Conservation (phyloP, 345 rosid genomes). For the Xanthoceras sorbifolium region DNA sequence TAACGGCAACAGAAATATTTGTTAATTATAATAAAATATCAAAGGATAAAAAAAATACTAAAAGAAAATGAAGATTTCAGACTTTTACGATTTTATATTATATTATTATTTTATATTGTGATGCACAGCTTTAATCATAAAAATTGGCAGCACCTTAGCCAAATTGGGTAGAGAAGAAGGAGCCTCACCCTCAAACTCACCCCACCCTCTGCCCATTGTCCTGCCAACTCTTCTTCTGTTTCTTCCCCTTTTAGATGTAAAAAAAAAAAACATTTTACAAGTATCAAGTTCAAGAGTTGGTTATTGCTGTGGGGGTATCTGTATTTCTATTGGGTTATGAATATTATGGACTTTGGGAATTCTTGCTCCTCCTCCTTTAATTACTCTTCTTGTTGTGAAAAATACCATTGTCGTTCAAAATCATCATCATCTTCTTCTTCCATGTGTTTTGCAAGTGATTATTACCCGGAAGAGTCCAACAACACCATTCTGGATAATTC, state of each 20-base stretch:
- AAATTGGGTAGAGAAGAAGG: neutral
- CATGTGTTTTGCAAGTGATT: constrained; percentile 32
- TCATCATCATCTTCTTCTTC: constrained; percentile 19
- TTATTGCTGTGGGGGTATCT: neutral
- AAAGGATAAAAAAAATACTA: no score
- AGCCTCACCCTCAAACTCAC: neutral
- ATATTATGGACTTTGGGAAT: constrained; percentile 55
- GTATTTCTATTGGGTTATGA: neutral
- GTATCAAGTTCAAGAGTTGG: neutral
- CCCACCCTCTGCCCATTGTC: neutral
- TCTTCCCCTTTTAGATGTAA: neutral
- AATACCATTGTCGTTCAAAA: constrained; percentile 1
- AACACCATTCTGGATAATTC: constrained; percentile 21
- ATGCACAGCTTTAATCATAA: no score
- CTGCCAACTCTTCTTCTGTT: neutral
- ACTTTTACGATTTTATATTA: no score
- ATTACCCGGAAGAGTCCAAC: constrained; percentile 44
- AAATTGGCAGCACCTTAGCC: no score
- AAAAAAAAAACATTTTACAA: no score
- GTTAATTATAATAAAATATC: no score
- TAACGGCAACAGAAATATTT: no score
- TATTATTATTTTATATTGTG: no score
- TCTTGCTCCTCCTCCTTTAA: constrained; percentile 35
- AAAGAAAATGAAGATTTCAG: no score
- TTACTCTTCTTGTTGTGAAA: constrained; percentile 17